These are phyloP conservation scores for Urochloa ruziziensis DNA, from an alignment of 176 grass and related monocot species.

Conservation along the genomic window DNA sequence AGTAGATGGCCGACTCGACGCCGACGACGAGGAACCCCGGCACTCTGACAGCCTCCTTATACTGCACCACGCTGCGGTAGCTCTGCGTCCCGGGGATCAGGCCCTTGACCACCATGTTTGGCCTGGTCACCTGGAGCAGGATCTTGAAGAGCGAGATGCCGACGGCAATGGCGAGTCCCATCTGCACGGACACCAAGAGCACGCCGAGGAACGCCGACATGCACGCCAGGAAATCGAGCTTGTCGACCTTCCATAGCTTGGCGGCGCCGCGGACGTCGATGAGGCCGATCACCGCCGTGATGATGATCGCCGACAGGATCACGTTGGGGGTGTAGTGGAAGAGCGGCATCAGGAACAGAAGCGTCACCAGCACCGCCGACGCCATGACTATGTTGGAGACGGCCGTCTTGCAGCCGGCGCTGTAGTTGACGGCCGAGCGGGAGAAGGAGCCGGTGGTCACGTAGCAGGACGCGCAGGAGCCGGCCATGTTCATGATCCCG, in stretches of 20 bases:
- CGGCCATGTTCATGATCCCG: constrained; percentile 97
- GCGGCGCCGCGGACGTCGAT: constrained; percentile 71
- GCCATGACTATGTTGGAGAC: constrained; percentile 96
- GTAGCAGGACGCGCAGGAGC: constrained; percentile 93
- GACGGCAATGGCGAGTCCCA: constrained; percentile 76
- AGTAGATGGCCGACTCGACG: constrained; percentile 89
- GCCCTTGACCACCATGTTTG: constrained; percentile 66
- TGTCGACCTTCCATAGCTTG: constrained; percentile 92
- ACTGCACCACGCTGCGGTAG: constrained; percentile 83
- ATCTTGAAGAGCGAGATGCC: constrained; percentile 89
- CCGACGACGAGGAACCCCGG: constrained; percentile 75
- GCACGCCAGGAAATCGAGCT: constrained; percentile 88
- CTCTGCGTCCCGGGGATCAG: constrained; percentile 69
- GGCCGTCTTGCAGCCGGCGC: constrained; percentile 84
- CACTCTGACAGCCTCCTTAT: constrained; percentile 65
- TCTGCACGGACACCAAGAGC: constrained; percentile 88
- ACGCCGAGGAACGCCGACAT: constrained; percentile 83
- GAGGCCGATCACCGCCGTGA: constrained; percentile 87
- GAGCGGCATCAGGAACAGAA: constrained; percentile 97
- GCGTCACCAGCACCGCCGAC: constrained; percentile 75
- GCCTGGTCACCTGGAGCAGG: constrained; percentile 82
- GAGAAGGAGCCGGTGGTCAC: constrained; percentile 98
- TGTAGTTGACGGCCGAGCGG: constrained; percentile 95
- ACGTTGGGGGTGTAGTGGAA: constrained; percentile 97
- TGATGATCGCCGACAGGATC: constrained; percentile 95